Conservation (phyloP, 2,329 filamentous ascomycete genomes). For the Microsporum audouinii region DNA sequence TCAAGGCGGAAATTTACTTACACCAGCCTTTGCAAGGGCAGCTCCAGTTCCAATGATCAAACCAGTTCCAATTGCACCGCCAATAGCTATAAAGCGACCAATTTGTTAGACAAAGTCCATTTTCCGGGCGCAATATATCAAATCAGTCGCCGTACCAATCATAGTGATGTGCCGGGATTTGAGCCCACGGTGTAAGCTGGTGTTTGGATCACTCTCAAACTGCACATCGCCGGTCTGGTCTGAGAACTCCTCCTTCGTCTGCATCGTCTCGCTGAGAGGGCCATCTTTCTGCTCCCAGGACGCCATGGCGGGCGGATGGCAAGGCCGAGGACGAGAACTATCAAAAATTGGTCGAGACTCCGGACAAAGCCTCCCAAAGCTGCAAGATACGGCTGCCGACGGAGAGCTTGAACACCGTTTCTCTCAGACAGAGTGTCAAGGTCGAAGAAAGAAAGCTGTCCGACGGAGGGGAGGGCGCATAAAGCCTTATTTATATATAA, state of each 20-base stretch:
- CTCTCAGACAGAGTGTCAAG: background rate
- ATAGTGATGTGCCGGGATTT: conserved; percentile 48
- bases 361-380: background rate
- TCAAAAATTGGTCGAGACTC: conserved; percentile 8
- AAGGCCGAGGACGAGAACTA: background rate
- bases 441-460: background rate
- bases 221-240: conserved; percentile 10
- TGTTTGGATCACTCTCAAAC: conserved; percentile 15
- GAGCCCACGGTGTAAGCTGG: conserved; percentile 33
- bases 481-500: background rate
- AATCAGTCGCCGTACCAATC: conserved; percentile 39
- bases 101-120: background rate
- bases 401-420: background rate
- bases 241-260: conserved; percentile 10
- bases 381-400: background rate
- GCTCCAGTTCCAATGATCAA: conserved; percentile 45
- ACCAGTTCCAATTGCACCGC: conserved; percentile 47
- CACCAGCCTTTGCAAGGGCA: conserved; percentile 33
- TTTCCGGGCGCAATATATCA: conserved; percentile 21
- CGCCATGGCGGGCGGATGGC: conserved; percentile 13
- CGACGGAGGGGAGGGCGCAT: background rate
- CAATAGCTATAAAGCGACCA: conserved; percentile 31
- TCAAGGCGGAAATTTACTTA: conserved; percentile 18
- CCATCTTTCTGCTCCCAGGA: conserved; percentile 10
- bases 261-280: conserved; percentile 8